Base-by-base conservation (phyloP, 495 filamentous ascomycete genomes). In the Xylaria bambusicola region DNA sequence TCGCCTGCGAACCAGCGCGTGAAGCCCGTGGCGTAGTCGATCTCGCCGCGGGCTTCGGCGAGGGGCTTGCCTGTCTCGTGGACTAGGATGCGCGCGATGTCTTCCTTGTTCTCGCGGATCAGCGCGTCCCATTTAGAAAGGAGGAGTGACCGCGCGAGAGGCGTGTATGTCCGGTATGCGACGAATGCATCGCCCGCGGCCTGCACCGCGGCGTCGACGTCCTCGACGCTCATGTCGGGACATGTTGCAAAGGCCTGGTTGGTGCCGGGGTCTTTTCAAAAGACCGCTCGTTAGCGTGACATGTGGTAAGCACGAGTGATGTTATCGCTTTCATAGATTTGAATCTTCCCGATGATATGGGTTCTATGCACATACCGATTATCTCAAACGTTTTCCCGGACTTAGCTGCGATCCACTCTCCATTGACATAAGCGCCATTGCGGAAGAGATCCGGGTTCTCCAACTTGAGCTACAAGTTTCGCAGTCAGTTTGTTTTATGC, bases 1-100 rank as follows among this genome's bases (percentile, higher is more conserved):
- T 91, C 88, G 6, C 83, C 85, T 0, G 81, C 72, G 66, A 88
- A 88, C 84, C 84, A 86, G 77, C 83, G 84, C 9, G 81, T 79
- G 67, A 88, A 88, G 5, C 81, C 77, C 0, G 78, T 67, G 0
- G 82, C 82, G 65, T 88, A 88, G 47, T 84, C 82, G 40, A 86
- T 68, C 64, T 88, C 85, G 10, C 78, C 81, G 29, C 79, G 75
- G 10, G 85, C 75, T 61, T 88, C 85, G 26, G 75, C 75, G 4
- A 86, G 63, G 1, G 84, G 84, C 65, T 88, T 88, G n/a, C 85
- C 85, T 0, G 83, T 86, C 70, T 88, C 84, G 64, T 83, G 82
- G 24, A 82, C 83, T 5, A 86, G 64, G 59, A 88, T 83, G 36
- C 77, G 75, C 21, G 84, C 83, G 24, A 87, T 67, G 52, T 87